Conservation (phyloP, 371 early-diverging fungal genomes). For the Mucor mucedo region DNA sequence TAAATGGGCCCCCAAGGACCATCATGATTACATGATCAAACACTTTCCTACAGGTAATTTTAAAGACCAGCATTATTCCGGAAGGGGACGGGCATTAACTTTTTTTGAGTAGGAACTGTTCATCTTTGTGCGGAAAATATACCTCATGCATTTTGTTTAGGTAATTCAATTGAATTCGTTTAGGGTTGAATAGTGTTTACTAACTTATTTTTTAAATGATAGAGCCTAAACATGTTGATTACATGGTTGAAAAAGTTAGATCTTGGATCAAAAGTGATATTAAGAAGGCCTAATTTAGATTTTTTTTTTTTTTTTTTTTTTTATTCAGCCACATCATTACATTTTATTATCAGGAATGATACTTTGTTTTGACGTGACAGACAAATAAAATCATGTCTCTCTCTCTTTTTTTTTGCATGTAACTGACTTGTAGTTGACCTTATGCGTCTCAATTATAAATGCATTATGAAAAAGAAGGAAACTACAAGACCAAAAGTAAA, state of each 20-base stretch:
- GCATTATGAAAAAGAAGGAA: no score
- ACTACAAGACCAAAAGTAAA: no score
- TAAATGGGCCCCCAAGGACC: conserved; percentile 78
- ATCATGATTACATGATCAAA: conserved; percentile 70
- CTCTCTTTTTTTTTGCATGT: no score
- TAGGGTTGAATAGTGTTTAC: not conserved
- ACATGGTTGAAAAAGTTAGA: conserved; percentile 41
- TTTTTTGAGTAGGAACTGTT: conserved; percentile 36
- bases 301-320: no score
- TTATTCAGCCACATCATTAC: no score
- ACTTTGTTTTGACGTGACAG: no score
- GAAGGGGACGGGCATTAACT: no score
- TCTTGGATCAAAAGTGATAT: conserved; percentile 26
- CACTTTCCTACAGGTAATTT: conserved; percentile 62
- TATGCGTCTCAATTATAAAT: no score
- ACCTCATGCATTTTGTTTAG: conserved; percentile 79
- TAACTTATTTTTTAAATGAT: not conserved
- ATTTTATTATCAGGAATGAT: no score
- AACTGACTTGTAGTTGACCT: no score
- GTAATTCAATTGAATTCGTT: conserved; percentile 11
- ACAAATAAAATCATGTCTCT: no score
- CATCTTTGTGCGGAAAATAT: conserved; percentile 70
- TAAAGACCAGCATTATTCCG: not conserved
- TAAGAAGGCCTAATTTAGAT: no score
- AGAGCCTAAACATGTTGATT: conserved; percentile 34